Conservation (phyloP, 208 protist species). For the Wallacemonas rigidus region DNA sequence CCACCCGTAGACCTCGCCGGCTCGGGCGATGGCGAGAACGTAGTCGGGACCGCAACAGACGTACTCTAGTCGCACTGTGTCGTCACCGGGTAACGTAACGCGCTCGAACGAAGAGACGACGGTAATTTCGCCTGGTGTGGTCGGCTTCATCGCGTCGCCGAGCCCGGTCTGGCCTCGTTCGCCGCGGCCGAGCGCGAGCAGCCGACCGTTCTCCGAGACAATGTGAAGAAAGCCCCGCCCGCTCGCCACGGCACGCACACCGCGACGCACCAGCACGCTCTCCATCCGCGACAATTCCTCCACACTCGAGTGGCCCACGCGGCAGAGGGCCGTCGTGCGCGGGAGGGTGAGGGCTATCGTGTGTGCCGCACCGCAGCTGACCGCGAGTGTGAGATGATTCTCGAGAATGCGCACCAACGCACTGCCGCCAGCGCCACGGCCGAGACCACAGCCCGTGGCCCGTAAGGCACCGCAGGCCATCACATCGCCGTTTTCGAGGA, state of each 20-base stretch:
- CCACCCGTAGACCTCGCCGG: conserved; percentile 60
- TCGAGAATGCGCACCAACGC: conserved; percentile 49
- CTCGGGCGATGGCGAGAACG: conserved; percentile 49
- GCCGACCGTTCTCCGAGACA: conserved; percentile 43
- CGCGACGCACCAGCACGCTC: conserved; percentile 33
- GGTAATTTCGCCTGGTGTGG: conserved; percentile 24
- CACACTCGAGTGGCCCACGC: conserved; percentile 34
- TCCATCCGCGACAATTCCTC: conserved; percentile 45
- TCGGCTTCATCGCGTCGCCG: conserved; percentile 36
- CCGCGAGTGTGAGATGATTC: conserved; percentile 52
- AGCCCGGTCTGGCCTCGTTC: conserved; percentile 65
- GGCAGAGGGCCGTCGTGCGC: conserved; percentile 41
- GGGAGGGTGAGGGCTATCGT: conserved; percentile 38
- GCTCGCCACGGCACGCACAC: conserved; percentile 37
- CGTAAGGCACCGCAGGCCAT: conserved; percentile 61
- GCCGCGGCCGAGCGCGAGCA: conserved; percentile 50
- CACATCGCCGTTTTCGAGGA: conserved; percentile 74
- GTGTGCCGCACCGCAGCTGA: conserved; percentile 46
- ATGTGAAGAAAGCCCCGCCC: conserved; percentile 66
- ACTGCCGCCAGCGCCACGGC: conserved; percentile 33
- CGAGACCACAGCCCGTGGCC: conserved; percentile 46
- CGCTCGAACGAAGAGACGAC: conserved; percentile 29
- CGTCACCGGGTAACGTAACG: conserved; percentile 29
- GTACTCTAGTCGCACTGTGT: conserved; percentile 21
- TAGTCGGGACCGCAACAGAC: conserved; percentile 68